Percentiles rank a stretch among this genome's conserved stretches.
phyloP scores from a whole-genome alignment of 2,329 filamentous ascomycete species.

The Alternaria postmessia region DNA sequence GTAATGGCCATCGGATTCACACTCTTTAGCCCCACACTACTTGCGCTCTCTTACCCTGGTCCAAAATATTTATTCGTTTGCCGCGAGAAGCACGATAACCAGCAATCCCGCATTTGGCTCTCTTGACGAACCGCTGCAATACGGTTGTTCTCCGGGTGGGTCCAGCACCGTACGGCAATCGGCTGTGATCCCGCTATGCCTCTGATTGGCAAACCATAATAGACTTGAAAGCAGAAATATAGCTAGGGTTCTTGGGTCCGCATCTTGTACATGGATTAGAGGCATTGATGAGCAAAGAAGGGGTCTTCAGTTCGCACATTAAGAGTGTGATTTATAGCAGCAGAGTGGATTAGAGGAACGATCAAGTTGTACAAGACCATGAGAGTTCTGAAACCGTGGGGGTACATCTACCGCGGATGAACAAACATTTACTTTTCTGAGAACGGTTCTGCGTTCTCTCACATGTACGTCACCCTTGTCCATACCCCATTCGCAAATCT shows the following conservation, averaged over 20 bases:
- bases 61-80: slow-evolving; percentile 23
- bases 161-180: slow-evolving; percentile 21
- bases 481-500: slow-evolving; percentile 4
- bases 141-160: slow-evolving; percentile 23
- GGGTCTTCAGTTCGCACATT: slow-evolving; percentile 8
- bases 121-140: slow-evolving; percentile 21
- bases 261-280: slow-evolving; percentile 19
- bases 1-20: slow-evolving; percentile 18
- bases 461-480: slow-evolving; percentile 7
- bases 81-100: slow-evolving; percentile 46
- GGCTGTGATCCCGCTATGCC: slow-evolving; percentile 20
- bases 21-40: slow-evolving; percentile 9
- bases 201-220: slow-evolving; percentile 34
- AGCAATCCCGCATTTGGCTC: slow-evolving; percentile 25
- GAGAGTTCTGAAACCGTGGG: slow-evolving; percentile 4
- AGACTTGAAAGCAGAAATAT: slow-evolving; percentile 7
- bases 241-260: slow-evolving; percentile 25
- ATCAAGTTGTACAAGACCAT: not conserved
- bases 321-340: slow-evolving; percentile 20
- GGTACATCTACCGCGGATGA: slow-evolving; percentile 4
- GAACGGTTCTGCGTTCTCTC: slow-evolving; percentile 14
- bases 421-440: slow-evolving; percentile 13
- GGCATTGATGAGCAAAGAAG: not conserved
- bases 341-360: slow-evolving; percentile 2
- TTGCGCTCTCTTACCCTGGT: slow-evolving; percentile 7